Conservation (phyloP, 1,284 basidiomycete genomes). For the Tranzscheliella williamsii region DNA sequence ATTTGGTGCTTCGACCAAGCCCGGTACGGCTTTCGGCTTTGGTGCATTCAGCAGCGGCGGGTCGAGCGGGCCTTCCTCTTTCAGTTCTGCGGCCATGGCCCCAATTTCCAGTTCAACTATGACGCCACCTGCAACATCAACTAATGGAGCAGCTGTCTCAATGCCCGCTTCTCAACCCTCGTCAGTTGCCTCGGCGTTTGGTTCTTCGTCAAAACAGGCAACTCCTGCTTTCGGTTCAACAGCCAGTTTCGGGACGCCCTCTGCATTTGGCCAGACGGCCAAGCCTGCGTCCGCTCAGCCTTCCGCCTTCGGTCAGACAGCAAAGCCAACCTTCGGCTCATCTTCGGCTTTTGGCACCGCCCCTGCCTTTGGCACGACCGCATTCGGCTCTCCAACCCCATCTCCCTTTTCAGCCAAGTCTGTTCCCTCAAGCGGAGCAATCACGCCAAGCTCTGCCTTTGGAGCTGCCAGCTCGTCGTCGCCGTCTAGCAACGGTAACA, state of each 20-base stretch:
- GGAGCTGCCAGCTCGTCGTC: constrained; percentile 3
- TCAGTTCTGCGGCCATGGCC: too few species aligned
- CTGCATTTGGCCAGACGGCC: constrained; percentile 57
- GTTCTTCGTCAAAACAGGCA: constrained; percentile 5
- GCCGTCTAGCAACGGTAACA: background rate
- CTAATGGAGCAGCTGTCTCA: too few species aligned
- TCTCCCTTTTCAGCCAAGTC: constrained; percentile 22
- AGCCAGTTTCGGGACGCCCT: constrained; percentile 54
- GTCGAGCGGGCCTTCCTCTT: too few species aligned
- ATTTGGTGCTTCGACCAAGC: constrained; percentile 30
- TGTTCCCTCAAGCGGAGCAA: background rate
- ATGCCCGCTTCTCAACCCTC: background rate
- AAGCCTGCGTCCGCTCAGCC: constrained; percentile 55
- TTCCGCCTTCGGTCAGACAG: constrained; percentile 40
- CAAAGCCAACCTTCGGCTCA: constrained; percentile 56
- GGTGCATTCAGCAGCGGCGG: constrained; percentile 23
- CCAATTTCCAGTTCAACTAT: too few species aligned
- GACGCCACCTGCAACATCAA: too few species aligned
- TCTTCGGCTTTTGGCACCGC: constrained; percentile 23
- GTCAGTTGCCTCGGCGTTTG: constrained; percentile 43
- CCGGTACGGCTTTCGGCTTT: constrained; percentile 4
- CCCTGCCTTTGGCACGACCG: constrained; percentile 39
- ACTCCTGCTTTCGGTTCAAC: constrained; percentile 21
- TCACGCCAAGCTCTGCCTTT: constrained; percentile 18
- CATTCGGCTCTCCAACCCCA: background rate